Base-by-base conservation (phyloP, 352 stramenopile species). In the Pythium biforme region DNA sequence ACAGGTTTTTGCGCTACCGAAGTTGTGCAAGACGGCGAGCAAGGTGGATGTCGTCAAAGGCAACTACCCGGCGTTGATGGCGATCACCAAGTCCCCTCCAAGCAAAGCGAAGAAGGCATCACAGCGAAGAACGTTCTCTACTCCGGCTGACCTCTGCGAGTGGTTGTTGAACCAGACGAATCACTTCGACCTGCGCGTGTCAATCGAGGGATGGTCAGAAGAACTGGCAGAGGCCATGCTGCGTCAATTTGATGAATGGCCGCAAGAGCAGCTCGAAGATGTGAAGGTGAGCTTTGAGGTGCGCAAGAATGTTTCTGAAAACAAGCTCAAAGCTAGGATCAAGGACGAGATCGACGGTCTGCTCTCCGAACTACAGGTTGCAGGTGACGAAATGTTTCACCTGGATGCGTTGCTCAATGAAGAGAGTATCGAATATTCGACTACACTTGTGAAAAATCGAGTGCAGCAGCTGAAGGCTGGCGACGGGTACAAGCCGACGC, bases 11-110 rank as follows among this genome's bases (percentile, higher is more conserved):
- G n/a, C 48, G 26, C 17, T 64, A 6, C 48, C 58, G 19, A 20
- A 50, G 34, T 4, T 33, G 2, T 46, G 8, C 34, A 23, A 51
- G 15, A 22, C 20, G 29, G 37, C 59, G 23, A 26, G 20, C 14
- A 27, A 26, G 8, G 27, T 66, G 25, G 41, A 34, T 19, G 27
- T 66, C 0, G 39, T 59, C 5, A 66, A 66, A 31, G 59, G 59
- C 39, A 59, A 20, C 25, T 59, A 33, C 14, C 49, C 50, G 17
- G 59, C 59, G 14, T 2, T 66, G 15, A 48, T 34, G 40, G 50
- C 50, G 14, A 33, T 55, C 23, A 17, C 26, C 39, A 33, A 59
- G 22, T 25, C 40, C 3, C 49, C 39, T 22, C 20, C 49, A 33
- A 40, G 23, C 5, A 66, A 52, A 19, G 34, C 15, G 14, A 59